These are phyloP conservation scores for Macrocystidia cucumis DNA, from an alignment of 1,284 basidiomycete genomes.

Conservation along the genomic window DNA sequence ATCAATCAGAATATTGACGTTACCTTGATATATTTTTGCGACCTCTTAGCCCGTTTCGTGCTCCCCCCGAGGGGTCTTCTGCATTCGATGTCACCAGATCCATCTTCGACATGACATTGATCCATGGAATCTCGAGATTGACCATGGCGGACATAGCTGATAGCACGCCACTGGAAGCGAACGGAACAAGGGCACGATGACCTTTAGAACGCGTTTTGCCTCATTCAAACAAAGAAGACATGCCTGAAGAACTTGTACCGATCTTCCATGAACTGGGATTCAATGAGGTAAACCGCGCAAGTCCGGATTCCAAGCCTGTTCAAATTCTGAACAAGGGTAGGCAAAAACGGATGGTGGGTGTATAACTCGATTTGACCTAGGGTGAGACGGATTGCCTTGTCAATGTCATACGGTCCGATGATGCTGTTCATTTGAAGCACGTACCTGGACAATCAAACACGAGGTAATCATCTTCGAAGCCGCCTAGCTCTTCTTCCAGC, in stretches of 20 bases:
- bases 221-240: slow-evolving; percentile 8
- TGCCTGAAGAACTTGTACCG: slow-evolving; percentile 96
- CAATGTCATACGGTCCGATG: not conserved
- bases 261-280: slow-evolving; percentile 99
- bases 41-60: slow-evolving; percentile 64
- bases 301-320: slow-evolving; percentile 69
- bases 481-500: slow-evolving; percentile 96
- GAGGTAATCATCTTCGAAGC: slow-evolving; percentile 95
- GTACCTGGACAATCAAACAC: slow-evolving; percentile 96
- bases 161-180: slow-evolving; percentile 73
- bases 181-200: slow-evolving; percentile 1
- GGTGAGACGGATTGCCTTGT: too few relatives aligned
- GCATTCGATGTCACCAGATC: slow-evolving; percentile 75
- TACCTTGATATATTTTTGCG: slow-evolving; percentile 76
- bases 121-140: slow-evolving; percentile 92
- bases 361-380: slow-evolving; percentile 97
- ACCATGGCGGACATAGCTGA: slow-evolving; percentile 99
- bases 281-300: slow-evolving; percentile 87
- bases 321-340: slow-evolving; percentile 74
- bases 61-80: slow-evolving; percentile 55
- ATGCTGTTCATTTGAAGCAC: slow-evolving; percentile 12
- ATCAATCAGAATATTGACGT: slow-evolving; percentile 2
- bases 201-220: slow-evolving; percentile 1
- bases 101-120: slow-evolving; percentile 99
- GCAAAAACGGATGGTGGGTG: slow-evolving; percentile 96